phyloP scores from a whole-genome alignment of 139 green algal species.

The Micractinium sp. region DNA sequence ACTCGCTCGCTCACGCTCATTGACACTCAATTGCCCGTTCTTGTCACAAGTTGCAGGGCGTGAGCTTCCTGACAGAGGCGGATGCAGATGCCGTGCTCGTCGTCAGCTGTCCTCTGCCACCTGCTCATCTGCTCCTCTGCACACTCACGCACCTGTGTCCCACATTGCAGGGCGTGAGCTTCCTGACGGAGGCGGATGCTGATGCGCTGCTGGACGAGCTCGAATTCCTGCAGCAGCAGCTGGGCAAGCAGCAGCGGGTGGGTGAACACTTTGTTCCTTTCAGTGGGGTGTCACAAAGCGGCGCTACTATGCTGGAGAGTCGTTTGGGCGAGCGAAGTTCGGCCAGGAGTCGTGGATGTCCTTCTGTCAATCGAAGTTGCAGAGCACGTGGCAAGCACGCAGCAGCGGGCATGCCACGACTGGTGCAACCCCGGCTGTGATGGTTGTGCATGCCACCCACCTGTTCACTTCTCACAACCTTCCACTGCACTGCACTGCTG shows the following conservation, averaged over 20 bases:
- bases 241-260: slow-evolving; percentile 25
- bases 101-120: neutral
- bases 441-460: too few species aligned
- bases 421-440: too few species aligned
- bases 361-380: too few species aligned
- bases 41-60: neutral
- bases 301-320: too few species aligned
- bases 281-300: neutral
- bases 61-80: neutral
- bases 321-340: too few species aligned
- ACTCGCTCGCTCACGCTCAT: too few species aligned
- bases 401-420: too few species aligned
- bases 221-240: slow-evolving; percentile 41
- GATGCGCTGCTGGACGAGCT: slow-evolving; percentile 45
- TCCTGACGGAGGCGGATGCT: slow-evolving; percentile 15
- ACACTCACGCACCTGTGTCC: neutral
- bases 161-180: neutral
- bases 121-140: neutral
- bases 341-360: too few species aligned
- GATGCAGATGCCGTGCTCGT: slow-evolving; percentile 39
- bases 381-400: too few species aligned
- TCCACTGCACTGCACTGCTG: neutral
- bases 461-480: neutral
- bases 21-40: too few species aligned
- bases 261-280: neutral